Conservation (phyloP, 495 filamentous ascomycete genomes). For the Letharia columbiana region DNA sequence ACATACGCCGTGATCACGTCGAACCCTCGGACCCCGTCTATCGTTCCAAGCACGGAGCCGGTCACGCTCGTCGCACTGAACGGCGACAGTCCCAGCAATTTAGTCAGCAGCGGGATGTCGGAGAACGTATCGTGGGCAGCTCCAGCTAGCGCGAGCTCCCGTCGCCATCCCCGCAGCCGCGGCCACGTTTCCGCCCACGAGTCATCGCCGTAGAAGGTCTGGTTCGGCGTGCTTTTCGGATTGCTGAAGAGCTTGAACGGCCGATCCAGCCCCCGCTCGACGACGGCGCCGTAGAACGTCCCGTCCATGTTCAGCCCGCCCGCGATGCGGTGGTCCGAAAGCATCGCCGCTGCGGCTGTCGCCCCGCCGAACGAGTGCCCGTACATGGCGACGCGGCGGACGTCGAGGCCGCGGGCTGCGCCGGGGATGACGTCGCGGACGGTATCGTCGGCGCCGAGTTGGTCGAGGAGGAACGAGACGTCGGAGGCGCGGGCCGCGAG, state of each 20-base stretch:
- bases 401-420: not conserved
- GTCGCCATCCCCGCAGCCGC: too few relatives aligned
- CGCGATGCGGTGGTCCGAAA: conserved; percentile 32
- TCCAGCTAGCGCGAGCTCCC: too few relatives aligned
- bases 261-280: conserved; percentile 20
- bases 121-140: not conserved
- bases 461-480: not conserved
- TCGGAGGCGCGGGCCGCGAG: not conserved
- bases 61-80: not conserved
- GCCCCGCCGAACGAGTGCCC: not conserved
- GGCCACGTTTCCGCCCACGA: too few relatives aligned
- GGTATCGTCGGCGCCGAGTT: not conserved
- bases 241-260: conserved; percentile 28
- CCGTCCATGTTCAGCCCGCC: conserved; percentile 45
- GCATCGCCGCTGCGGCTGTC: not conserved
- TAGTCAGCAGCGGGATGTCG: not conserved
- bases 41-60: not conserved
- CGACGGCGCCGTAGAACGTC: conserved; percentile 28
- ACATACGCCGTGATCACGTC: not conserved
- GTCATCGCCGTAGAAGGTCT: too few relatives aligned
- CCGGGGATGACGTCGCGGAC: not conserved
- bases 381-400: not conserved
- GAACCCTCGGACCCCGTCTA: not conserved
- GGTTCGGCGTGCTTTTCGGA: not conserved
- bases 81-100: not conserved